These are phyloP conservation scores for Hygrocybe punicea DNA, from an alignment of 768 basidiomycete genomes.

Conservation along the genomic window DNA sequence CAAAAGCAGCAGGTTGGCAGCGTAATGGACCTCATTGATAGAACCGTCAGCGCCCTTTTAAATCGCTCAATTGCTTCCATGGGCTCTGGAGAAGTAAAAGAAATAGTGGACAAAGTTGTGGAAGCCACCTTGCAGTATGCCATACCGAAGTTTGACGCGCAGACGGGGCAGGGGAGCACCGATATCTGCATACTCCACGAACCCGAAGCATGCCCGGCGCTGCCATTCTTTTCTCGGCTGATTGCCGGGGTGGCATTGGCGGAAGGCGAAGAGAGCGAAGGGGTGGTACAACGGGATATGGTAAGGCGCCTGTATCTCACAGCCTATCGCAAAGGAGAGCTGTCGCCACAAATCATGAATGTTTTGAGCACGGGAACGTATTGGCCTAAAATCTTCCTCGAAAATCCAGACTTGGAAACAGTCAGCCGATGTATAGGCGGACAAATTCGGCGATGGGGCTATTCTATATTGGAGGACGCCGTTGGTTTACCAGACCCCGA, in stretches of 20 bases:
- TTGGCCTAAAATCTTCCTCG: constrained; percentile 74
- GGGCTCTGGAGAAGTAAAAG: constrained; percentile 61
- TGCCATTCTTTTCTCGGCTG: constrained; percentile 50
- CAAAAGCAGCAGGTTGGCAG: constrained; percentile 56
- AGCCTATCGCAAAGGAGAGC: constrained; percentile 58
- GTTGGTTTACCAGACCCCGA: constrained; percentile 52
- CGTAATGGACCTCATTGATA: constrained; percentile 76
- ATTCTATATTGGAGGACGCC: constrained; percentile 64
- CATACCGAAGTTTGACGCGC: constrained; percentile 56
- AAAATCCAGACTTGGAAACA: constrained; percentile 71
- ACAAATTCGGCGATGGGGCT: constrained; percentile 61
- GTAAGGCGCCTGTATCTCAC: constrained; percentile 53
- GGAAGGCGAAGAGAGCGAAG: constrained; percentile 24
- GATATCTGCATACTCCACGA: constrained; percentile 61
- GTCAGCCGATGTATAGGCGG: constrained; percentile 60
- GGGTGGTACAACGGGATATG: constrained; percentile 26
- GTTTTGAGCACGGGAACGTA: constrained; percentile 57
- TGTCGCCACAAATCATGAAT: constrained; percentile 60
- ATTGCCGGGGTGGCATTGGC: constrained; percentile 29
- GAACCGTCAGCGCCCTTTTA: constrained; percentile 59
- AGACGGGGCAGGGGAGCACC: constrained; percentile 33
- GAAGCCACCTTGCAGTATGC: constrained; percentile 76
- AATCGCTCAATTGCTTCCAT: constrained; percentile 46
- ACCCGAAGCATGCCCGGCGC: constrained; percentile 52
- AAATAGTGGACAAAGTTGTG: constrained; percentile 64